Percentiles rank a stretch among this genome's conserved stretches.
phyloP scores from a whole-genome alignment of 1,284 basidiomycete species.

The Cryptococcus maquisensis region DNA sequence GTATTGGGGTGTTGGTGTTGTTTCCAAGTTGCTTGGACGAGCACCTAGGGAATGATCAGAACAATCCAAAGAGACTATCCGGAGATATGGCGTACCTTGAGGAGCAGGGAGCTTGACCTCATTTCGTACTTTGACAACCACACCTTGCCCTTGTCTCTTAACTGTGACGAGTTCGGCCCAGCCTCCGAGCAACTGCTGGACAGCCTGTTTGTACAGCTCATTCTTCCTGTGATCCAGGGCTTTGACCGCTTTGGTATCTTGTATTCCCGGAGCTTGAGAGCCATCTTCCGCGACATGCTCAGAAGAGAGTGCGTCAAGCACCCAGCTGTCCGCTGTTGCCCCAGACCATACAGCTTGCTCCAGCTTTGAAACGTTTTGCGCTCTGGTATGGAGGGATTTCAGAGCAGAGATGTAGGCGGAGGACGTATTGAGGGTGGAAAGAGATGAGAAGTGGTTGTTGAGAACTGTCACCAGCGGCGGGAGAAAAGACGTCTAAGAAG shows the following conservation, averaged over 20 bases:
- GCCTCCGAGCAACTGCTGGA: no score
- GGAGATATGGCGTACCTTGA: no score
- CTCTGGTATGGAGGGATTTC: conserved; percentile 7
- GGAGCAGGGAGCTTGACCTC: no score
- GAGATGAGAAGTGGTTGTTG: conserved; percentile 21
- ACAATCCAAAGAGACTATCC: no score
- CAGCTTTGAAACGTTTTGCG: conserved; percentile 18
- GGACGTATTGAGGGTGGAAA: conserved; percentile 13
- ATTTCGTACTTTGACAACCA: no score
- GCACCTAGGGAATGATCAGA: no score
- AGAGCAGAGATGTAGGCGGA: conserved; percentile 19
- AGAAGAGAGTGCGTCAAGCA: conserved; percentile 6
- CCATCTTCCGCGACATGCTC: no score
- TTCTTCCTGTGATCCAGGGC: conserved; percentile 1
- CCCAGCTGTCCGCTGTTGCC: conserved; percentile 22
- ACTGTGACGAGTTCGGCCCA: no score
- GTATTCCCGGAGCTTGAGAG: conserved; percentile 4
- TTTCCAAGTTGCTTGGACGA: no score
- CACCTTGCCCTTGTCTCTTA: no score
- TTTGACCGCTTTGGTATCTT: conserved; percentile 1
- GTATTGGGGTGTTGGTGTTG: no score
- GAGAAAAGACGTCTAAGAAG: conserved; percentile 28
- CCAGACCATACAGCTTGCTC: conserved; percentile 36
- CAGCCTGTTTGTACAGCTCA: background rate
- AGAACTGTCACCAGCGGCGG: conserved; percentile 24